Conservation (phyloP, 495 filamentous ascomycete species). For the Astrocystis sublimbata region DNA sequence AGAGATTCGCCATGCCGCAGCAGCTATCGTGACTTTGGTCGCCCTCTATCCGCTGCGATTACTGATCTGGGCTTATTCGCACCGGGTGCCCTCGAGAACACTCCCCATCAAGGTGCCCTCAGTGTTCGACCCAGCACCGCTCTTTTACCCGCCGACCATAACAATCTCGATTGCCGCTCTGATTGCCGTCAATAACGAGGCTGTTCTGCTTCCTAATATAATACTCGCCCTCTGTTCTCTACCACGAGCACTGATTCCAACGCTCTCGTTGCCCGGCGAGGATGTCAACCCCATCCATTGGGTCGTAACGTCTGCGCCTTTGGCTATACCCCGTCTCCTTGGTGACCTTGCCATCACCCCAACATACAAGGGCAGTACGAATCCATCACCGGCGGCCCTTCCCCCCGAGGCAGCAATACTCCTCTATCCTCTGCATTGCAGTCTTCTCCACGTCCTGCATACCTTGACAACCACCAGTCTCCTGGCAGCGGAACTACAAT, state of each 20-base stretch:
- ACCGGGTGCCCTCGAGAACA: conserved; percentile 35
- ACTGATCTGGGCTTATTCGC: conserved; percentile 42
- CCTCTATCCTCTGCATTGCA: conserved; percentile 85
- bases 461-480: conserved; percentile 86
- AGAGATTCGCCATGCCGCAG: conserved; percentile 37
- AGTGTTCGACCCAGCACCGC: conserved; percentile 84
- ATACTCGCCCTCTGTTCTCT: conserved; percentile 77
- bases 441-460: conserved; percentile 69
- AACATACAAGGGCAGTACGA: background rate
- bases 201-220: conserved; percentile 72
- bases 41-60: conserved; percentile 51
- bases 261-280: conserved; percentile 25
- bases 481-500: conserved; percentile 79
- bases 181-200: conserved; percentile 57
- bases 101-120: conserved; percentile 59
- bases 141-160: conserved; percentile 80
- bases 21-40: conserved; percentile 28
- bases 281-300: conserved; percentile 66
- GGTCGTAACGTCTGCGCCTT: conserved; percentile 65
- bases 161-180: conserved; percentile 78
- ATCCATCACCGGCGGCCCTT: conserved; percentile 25
- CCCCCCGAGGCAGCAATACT: conserved; percentile 63
- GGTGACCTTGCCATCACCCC: background rate
- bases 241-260: conserved; percentile 71
- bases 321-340: conserved; percentile 38